Conservation (phyloP, 1,139 yeast genomes). For the Eremothecium coryli region DNA sequence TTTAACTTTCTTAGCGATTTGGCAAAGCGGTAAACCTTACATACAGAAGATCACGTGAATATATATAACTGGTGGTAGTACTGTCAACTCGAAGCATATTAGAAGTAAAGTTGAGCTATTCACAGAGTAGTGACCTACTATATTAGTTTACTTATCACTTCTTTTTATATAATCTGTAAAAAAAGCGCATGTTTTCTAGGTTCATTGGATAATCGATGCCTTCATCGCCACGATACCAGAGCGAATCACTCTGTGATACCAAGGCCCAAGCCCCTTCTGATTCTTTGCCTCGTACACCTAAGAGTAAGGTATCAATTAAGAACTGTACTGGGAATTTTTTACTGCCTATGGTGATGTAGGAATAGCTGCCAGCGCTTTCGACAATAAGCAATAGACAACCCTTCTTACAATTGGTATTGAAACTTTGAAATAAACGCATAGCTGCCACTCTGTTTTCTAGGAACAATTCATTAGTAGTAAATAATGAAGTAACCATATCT, state of each 20-base stretch:
- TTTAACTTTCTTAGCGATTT: no score
- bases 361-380: constrained; percentile 86
- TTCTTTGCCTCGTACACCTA: constrained; percentile 44
- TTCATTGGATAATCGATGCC: constrained; percentile 59
- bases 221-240: constrained; percentile 63
- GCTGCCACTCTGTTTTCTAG: constrained; percentile 57
- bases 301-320: constrained; percentile 60
- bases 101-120: no score
- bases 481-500: constrained; percentile 56
- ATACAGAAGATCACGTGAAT: no score
- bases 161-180: constrained; percentile 62
- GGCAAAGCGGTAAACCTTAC: no score
- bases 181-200: constrained; percentile 80
- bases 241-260: constrained; percentile 57
- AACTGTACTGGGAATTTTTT: constrained; percentile 77
- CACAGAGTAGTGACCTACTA: no score
- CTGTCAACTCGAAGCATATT: no score
- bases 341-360: constrained; percentile 66
- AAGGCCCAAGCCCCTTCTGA: constrained; percentile 54
- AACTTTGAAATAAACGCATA: constrained; percentile 46
- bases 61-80: no score
- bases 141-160: no score
- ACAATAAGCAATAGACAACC: constrained; percentile 61
- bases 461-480: constrained; percentile 82
- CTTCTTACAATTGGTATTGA: constrained; percentile 38